Percentiles rank a stretch among this genome's conserved stretches.
These are phyloP conservation scores for Scutellaria minor DNA, from an alignment of 257 asterid genomes.

Conservation along the genomic window DNA sequence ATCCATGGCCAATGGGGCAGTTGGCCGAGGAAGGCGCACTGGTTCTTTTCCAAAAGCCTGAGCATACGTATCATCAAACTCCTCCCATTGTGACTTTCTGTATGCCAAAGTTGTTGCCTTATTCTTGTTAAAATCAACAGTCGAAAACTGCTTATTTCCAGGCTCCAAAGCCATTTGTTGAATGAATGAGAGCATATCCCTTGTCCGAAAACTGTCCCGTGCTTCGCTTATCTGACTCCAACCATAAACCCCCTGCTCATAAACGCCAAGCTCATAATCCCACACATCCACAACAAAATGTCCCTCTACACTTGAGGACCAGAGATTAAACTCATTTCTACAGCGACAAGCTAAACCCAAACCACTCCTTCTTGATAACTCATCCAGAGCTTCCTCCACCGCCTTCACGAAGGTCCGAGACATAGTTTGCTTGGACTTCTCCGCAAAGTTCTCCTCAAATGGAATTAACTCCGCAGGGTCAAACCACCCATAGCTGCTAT, in stretches of 20 bases:
- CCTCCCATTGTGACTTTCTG: slow-evolving; percentile 80
- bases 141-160: slow-evolving; percentile 38
- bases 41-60: slow-evolving; percentile 88
- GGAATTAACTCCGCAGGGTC: slow-evolving; percentile 80
- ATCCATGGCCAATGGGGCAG: slow-evolving; percentile 54
- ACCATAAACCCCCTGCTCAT: slow-evolving; percentile 55
- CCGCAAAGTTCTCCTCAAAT: slow-evolving; percentile 68
- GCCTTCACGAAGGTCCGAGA: slow-evolving; percentile 58
- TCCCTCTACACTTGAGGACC: slow-evolving; percentile 60
- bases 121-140: slow-evolving; percentile 60
- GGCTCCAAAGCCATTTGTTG: slow-evolving; percentile 67
- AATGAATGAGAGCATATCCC: slow-evolving; percentile 56
- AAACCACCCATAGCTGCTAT: slow-evolving; percentile 95
- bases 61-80: slow-evolving; percentile 90
- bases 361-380: slow-evolving; percentile 69
- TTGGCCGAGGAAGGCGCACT: slow-evolving; percentile 57
- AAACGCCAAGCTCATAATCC: slow-evolving; percentile 62
- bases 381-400: slow-evolving; percentile 88
- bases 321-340: slow-evolving; percentile 58
- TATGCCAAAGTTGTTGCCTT: slow-evolving; percentile 68
- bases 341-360: slow-evolving; percentile 78
- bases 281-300: slow-evolving; percentile 60
- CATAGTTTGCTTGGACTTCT: slow-evolving; percentile 66
- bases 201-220: slow-evolving; percentile 58
- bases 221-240: slow-evolving; percentile 64